These are phyloP conservation scores for Aspergillus tanneri DNA, from an alignment of 2,329 filamentous ascomycete genomes.

Conservation along the genomic window DNA sequence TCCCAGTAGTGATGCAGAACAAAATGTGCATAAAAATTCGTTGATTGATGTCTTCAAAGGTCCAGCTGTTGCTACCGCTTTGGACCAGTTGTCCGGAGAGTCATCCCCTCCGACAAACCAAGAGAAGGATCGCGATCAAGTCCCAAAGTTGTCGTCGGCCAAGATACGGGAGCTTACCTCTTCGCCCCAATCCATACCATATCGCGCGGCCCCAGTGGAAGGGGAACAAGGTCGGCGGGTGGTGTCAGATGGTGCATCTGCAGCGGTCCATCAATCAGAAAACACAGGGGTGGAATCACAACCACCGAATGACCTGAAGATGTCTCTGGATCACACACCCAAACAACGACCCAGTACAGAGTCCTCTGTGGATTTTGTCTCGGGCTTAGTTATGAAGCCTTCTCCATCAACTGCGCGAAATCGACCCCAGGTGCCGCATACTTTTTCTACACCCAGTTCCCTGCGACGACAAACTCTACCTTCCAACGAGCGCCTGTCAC, in stretches of 20 bases:
- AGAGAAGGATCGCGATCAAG: slow-evolving; percentile 26
- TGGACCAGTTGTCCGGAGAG: slow-evolving; percentile 27
- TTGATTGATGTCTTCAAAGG: slow-evolving; percentile 33
- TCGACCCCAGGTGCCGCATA: slow-evolving; percentile 33
- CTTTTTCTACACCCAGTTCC: slow-evolving; percentile 39
- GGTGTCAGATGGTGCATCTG: slow-evolving; percentile 22
- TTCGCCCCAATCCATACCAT: slow-evolving; percentile 55
- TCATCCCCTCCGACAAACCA: slow-evolving; percentile 22
- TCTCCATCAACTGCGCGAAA: slow-evolving; percentile 28
- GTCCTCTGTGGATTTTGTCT: slow-evolving; percentile 25
- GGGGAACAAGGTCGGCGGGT: slow-evolving; percentile 22
- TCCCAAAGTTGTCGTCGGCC: slow-evolving; percentile 54
- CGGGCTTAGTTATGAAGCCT: slow-evolving; percentile 23
- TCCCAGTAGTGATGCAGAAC: slow-evolving; percentile 12
- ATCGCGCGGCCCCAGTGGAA: slow-evolving; percentile 43
- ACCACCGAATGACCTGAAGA: slow-evolving; percentile 31
- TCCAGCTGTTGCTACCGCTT: slow-evolving; percentile 22
- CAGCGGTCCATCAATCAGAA: slow-evolving; percentile 11
- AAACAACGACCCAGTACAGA: slow-evolving; percentile 28
- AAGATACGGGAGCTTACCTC: slow-evolving; percentile 57
- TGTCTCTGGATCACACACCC: slow-evolving; percentile 16
- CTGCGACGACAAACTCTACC: slow-evolving; percentile 32
- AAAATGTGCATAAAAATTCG: slow-evolving; percentile 21
- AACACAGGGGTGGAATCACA: slow-evolving; percentile 16
- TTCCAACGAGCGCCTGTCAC: slow-evolving; percentile 32